Conservation (phyloP, 2,329 filamentous ascomycete genomes). For the Blastomyces silverae region DNA sequence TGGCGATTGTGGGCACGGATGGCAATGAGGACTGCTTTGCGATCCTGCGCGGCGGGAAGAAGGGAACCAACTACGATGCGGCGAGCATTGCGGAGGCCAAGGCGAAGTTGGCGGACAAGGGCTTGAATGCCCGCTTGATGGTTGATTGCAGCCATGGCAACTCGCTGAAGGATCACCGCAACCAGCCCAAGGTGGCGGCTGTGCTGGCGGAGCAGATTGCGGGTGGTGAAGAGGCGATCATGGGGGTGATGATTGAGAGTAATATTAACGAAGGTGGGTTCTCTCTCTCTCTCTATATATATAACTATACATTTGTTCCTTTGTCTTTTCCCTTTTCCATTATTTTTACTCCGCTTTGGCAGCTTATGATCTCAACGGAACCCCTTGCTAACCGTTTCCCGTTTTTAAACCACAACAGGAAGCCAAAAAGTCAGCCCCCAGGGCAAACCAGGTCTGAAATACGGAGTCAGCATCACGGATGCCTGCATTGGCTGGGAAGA, state of each 20-base stretch:
- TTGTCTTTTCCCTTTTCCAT: neutral
- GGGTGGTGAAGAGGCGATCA: conserved; percentile 75
- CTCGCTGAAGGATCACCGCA: conserved; percentile 91
- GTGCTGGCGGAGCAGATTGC: conserved; percentile 76
- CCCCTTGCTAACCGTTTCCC: neutral
- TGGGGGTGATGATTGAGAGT: conserved; percentile 99
- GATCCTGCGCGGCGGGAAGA: conserved; percentile 85
- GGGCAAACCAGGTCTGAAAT: conserved; percentile 76
- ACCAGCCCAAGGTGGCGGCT: conserved; percentile 88
- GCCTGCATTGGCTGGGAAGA: conserved; percentile 94
- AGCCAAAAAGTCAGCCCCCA: conserved; percentile 87
- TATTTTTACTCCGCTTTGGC: neutral
- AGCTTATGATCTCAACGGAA: neutral
- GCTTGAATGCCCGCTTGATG: conserved; percentile 74
- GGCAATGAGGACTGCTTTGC: conserved; percentile 98
- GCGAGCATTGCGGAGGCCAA: conserved; percentile 79
- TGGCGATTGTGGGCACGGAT: conserved; percentile 86
- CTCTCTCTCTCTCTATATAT: too few relatives aligned
- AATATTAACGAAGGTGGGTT: conserved; percentile 81
- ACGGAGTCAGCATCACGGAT: conserved; percentile 95
- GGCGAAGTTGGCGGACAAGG: conserved; percentile 66
- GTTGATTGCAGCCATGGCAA: conserved; percentile 98
- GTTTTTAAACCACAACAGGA: conserved; percentile 37
- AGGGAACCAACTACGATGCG: conserved; percentile 89
- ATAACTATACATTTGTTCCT: neutral